A percentile compares a stretch with the other conserved stretches of the same genome.
Evolutionary conservation across 805 yeast species (phyloP).

Genomic region (Citeromyces matritensis): DNA sequence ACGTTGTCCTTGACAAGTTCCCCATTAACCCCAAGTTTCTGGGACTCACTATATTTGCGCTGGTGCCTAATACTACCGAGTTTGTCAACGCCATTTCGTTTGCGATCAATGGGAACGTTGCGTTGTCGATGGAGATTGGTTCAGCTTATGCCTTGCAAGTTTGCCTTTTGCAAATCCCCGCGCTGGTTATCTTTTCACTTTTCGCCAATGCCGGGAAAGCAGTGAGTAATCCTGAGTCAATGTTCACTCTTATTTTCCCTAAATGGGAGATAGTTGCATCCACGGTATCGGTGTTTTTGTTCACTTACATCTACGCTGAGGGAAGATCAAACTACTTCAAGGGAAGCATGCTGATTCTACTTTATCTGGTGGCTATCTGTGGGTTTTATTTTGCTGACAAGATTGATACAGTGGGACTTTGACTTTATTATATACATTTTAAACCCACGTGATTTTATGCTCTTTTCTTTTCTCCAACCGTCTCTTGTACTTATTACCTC

Average conservation of each 20-base stretch:
- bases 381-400: constrained; percentile 64
- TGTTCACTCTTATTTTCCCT: constrained; percentile 82
- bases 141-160: constrained; percentile 96
- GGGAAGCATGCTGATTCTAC: constrained; percentile 74
- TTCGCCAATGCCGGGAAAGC: constrained; percentile 23
- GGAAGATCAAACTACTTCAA: constrained; percentile 95
- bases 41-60: constrained; percentile 88
- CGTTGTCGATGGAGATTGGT: constrained; percentile 95
- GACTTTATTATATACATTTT: constrained; percentile 2
- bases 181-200: constrained; percentile 67
- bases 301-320: constrained; percentile 89
- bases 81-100: constrained; percentile 93
- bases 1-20: constrained; percentile 60
- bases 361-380: constrained; percentile 57
- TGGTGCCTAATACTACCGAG: constrained; percentile 95
- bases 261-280: constrained; percentile 89
- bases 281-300: constrained; percentile 72
- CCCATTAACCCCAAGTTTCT: constrained; percentile 85
- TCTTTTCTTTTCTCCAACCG: constrained; percentile 25
- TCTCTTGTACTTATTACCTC: constrained; percentile 34
- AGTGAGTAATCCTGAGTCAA: constrained; percentile 17
- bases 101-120: constrained; percentile 92
- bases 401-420: constrained; percentile 13
- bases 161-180: constrained; percentile 84
- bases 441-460: constrained; percentile 21